Evolutionary conservation across 495 filamentous ascomycete genomes (phyloP).

Genomic region (Neurospora sp.): DNA sequence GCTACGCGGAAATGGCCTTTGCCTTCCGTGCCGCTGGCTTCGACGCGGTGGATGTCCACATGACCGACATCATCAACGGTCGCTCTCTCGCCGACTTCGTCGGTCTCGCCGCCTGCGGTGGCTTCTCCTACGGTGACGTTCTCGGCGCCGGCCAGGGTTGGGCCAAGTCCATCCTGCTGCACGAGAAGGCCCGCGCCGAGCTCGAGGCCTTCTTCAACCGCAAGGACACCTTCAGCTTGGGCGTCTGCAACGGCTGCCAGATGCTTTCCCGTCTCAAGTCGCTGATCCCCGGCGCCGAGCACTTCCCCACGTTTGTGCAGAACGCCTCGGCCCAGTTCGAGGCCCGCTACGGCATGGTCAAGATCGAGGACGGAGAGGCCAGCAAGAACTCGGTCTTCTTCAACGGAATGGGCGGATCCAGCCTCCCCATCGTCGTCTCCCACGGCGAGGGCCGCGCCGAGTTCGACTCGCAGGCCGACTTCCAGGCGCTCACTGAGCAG

Average conservation of each 20-base stretch:
- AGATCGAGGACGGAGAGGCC: slow-evolving; percentile 50
- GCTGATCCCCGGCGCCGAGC: slow-evolving; percentile 72
- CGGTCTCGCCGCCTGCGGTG: slow-evolving; percentile 88
- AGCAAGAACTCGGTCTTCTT: slow-evolving; percentile 71
- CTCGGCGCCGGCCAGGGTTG: slow-evolving; percentile 91
- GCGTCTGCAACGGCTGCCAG: slow-evolving; percentile 97
- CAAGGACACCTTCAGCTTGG: slow-evolving; percentile 81
- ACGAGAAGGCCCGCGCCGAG: slow-evolving; percentile 62
- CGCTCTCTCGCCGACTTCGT: slow-evolving; percentile 71
- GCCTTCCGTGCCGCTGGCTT: slow-evolving; percentile 91
- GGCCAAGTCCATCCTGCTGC: slow-evolving; percentile 88
- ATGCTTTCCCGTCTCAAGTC: slow-evolving; percentile 79
- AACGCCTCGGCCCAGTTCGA: slow-evolving; percentile 91
- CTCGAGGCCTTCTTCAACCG: slow-evolving; percentile 84
- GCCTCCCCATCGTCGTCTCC: slow-evolving; percentile 77
- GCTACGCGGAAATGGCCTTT: slow-evolving; percentile 91
- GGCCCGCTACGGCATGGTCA: slow-evolving; percentile 80
- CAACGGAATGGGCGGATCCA: slow-evolving; percentile 77
- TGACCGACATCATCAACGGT: slow-evolving; percentile 82
- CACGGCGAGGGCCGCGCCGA: slow-evolving; percentile 87
- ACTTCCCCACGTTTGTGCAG: slow-evolving; percentile 82
- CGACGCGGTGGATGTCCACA: slow-evolving; percentile 86
- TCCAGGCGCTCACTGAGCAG: slow-evolving; percentile 49
- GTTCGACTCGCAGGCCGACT: slow-evolving; percentile 46
- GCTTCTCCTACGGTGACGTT: slow-evolving; percentile 96